These are phyloP conservation scores for Pilobolus umbonatus DNA, from an alignment of 192 early-diverging fungal genomes.

Conservation along the genomic window DNA sequence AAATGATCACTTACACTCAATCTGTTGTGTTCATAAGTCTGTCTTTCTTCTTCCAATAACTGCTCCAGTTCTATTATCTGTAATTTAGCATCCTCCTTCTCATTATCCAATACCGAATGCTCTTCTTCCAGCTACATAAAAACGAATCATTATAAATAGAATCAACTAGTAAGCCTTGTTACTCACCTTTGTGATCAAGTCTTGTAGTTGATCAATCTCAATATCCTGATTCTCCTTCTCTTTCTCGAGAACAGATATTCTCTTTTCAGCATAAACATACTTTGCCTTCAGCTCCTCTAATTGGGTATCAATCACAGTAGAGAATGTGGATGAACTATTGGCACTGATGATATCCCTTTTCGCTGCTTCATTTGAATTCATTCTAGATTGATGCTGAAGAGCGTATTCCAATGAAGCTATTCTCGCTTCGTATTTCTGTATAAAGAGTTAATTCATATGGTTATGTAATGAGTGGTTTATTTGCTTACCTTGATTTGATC, in stretches of 20 bases:
- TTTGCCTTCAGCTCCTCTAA: too few species aligned
- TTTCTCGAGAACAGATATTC: not conserved
- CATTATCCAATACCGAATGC: not conserved
- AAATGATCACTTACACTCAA: constrained; percentile 22
- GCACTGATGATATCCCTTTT: not conserved
- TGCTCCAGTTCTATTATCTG: constrained; percentile 24
- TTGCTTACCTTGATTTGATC: too few species aligned
- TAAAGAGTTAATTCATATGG: too few species aligned
- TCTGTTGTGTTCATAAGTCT: constrained; percentile 24
- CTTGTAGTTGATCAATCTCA: constrained; percentile 5
- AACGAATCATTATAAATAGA: too few species aligned
- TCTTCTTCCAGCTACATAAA: constrained; percentile 2
- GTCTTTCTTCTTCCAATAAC: constrained; percentile 30
- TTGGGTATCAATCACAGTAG: too few species aligned
- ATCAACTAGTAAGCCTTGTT: too few species aligned
- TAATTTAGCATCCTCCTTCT: not conserved
- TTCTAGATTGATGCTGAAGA: too few species aligned
- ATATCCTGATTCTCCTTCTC: not conserved
- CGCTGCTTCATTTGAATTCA: not conserved
- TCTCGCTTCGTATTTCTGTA: constrained; percentile 15
- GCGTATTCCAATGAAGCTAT: constrained; percentile 8
- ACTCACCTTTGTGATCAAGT: not conserved
- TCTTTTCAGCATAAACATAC: not conserved
- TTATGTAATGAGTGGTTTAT: too few species aligned
- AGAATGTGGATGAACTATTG: not conserved